These are phyloP conservation scores for Lachancea lanzarotensis DNA, from an alignment of 805 yeast species.

Conservation along the genomic window DNA sequence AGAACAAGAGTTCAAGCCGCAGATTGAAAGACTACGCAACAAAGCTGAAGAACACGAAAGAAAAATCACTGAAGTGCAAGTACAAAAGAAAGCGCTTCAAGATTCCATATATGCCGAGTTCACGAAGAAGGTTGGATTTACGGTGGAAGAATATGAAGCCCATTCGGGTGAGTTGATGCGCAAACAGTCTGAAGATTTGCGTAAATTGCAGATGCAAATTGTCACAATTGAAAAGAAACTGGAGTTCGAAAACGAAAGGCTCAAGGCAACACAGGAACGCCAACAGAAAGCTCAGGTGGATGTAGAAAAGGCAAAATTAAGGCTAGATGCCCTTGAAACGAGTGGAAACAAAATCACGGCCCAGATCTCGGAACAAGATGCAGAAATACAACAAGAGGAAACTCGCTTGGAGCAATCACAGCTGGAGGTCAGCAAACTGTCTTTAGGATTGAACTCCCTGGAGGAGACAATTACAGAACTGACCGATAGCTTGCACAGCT, in stretches of 20 bases:
- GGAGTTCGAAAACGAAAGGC: slow-evolving; percentile 57
- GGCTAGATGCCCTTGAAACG: slow-evolving; percentile 29
- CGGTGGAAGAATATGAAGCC: slow-evolving; percentile 62
- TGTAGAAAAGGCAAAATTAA: slow-evolving; percentile 32
- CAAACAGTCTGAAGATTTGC: slow-evolving; percentile 51
- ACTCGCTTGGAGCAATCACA: slow-evolving; percentile 35
- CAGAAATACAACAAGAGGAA: slow-evolving; percentile 36
- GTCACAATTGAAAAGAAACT: slow-evolving; percentile 54
- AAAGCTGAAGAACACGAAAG: slow-evolving; percentile 19
- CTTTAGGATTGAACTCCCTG: slow-evolving; percentile 32
- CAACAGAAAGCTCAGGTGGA: slow-evolving; percentile 36
- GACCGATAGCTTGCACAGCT: slow-evolving; percentile 21
- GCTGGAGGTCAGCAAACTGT: slow-evolving; percentile 26
- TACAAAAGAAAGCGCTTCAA: slow-evolving; percentile 36
- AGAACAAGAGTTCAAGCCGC: slow-evolving; percentile 26
- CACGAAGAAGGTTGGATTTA: slow-evolving; percentile 49
- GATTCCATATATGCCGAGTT: slow-evolving; percentile 44
- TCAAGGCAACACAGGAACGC: slow-evolving; percentile 47
- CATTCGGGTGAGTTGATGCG: slow-evolving; percentile 55
- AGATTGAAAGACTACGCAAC: slow-evolving; percentile 19
- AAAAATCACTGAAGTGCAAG: slow-evolving; percentile 26
- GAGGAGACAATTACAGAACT: slow-evolving; percentile 47
- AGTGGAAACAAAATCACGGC: slow-evolving; percentile 31
- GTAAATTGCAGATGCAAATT: slow-evolving; percentile 56
- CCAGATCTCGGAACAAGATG: slow-evolving; percentile 35